Evolutionary conservation across 257 asterid genomes (phyloP), one percentile per base, ranked within the genome.

Genomic region (Nicotiana sylvestris): DNA sequence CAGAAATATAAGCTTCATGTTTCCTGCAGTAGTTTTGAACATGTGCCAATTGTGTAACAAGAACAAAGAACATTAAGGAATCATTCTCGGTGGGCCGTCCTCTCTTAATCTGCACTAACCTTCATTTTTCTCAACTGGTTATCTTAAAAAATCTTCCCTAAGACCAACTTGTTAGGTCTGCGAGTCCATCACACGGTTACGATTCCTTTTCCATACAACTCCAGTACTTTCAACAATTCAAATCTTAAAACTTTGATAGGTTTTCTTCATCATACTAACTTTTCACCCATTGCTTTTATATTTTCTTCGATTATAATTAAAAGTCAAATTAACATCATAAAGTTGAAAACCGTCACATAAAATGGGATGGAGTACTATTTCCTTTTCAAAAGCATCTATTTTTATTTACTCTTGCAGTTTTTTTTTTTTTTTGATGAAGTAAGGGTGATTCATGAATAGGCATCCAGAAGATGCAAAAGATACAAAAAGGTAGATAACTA

Each of bases 131-230:
- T 43, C 58, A 39, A 70, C 13, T 43, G 58, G 33, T 70, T 43
- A 39, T n/a, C 58, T 70, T 70, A 32, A 39, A 17, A 8, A 65
- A 29, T 43, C n/a, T 12, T 37, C 43, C 43, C 70, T 65, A 12
- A 32, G 3, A 65, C 15, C 39, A 65, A 29, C 69, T 27, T 9
- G 30, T 8, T 18, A 29, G 37, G 39, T 65, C 70, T 29, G 13
- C n/a, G n/a, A 65, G 16, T 67, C 76, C 37, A 67, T 67, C 53
- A 35, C 76, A 35, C 53, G 2, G 66, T 60, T 68, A 37, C 53
- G 30, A 68, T 68, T 68, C 77, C 77, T 35, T 68, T 68, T 68
- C 77, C 77, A 18, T 21, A 68, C 55, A 68, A 68, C 17, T 9
- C 4, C 30, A 37, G 16, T 68, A 68, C 77, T 68, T 68, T 37